Percentiles rank a stretch among this genome's conserved stretches.
These are phyloP conservation scores for Cydonia oblonga DNA, from an alignment of 331 rosid genomes.

Conservation along the genomic window DNA sequence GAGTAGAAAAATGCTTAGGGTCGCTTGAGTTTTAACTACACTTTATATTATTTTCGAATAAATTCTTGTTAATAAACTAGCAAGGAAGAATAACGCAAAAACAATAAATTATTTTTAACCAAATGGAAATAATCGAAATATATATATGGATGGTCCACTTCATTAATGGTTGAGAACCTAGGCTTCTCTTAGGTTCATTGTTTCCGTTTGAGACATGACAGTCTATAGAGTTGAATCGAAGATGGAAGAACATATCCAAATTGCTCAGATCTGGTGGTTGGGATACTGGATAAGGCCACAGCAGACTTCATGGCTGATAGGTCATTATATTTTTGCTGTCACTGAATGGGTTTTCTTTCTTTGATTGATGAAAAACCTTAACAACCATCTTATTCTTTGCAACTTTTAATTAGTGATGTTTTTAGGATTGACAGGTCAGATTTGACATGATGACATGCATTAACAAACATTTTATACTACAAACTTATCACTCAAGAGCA, in stretches of 20 bases:
- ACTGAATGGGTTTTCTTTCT: background rate
- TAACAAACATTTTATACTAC: background rate
- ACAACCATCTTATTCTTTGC: background rate
- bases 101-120: background rate
- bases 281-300: constrained; percentile 16
- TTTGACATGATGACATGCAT: background rate
- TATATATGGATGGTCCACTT: constrained; percentile 26
- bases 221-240: constrained; percentile 1
- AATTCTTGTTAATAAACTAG: constrained; percentile 9
- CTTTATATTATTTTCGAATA: background rate
- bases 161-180: constrained; percentile 21
- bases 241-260: constrained; percentile 17
- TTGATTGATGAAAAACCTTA: background rate
- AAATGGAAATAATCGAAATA: background rate
- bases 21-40: too few relatives aligned
- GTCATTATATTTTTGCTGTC: background rate
- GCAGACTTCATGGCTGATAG: background rate
- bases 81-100: background rate
- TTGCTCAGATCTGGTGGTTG: constrained; percentile 21
- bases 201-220: constrained; percentile 21
- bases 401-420: too few relatives aligned
- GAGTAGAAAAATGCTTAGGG: too few relatives aligned
- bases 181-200: constrained; percentile 27
- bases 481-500: too few relatives aligned
- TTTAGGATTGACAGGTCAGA: too few relatives aligned